Conservation (phyloP, 306 rosid genomes). For the Fragaria ananassa region DNA sequence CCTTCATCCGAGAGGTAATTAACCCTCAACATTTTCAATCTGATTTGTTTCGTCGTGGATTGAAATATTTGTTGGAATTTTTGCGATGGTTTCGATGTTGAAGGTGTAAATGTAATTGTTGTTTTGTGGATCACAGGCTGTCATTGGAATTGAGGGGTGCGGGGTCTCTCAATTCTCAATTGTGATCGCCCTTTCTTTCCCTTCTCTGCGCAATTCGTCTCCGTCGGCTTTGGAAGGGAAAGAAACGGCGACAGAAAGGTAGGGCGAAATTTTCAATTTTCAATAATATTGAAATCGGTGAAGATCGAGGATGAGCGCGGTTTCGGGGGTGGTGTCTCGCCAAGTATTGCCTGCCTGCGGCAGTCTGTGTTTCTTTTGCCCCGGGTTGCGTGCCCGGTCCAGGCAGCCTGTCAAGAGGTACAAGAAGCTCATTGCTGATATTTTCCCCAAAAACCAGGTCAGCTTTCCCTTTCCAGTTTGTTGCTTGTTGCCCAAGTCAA, state of each 20-base stretch:
- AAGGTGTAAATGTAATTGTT: slow-evolving; percentile 11
- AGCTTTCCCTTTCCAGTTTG: background rate
- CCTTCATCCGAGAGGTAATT: slow-evolving; percentile 9
- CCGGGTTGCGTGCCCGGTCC: slow-evolving; percentile 83
- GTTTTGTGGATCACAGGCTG: slow-evolving; percentile 31
- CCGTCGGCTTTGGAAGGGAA: slow-evolving; percentile 48
- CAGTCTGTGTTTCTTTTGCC: slow-evolving; percentile 82
- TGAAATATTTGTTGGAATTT: background rate
- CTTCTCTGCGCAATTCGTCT: slow-evolving; percentile 34
- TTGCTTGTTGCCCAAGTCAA: background rate
- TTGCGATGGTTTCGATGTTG: slow-evolving; percentile 9
- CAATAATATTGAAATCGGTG: too few relatives aligned
- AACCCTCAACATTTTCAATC: background rate
- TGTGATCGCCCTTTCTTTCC: slow-evolving; percentile 52
- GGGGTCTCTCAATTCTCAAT: slow-evolving; percentile 23
- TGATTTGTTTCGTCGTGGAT: background rate
- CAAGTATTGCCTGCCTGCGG: slow-evolving; percentile 94
- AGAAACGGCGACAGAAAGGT: slow-evolving; percentile 14
- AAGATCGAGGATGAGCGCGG: slow-evolving; percentile 39
- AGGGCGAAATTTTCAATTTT: too few relatives aligned
- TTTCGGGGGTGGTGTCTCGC: slow-evolving; percentile 88
- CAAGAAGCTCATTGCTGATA: slow-evolving; percentile 94
- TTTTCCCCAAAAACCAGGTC: slow-evolving; percentile 88
- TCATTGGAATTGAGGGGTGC: slow-evolving; percentile 24
- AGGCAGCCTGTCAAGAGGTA: slow-evolving; percentile 99